Evolutionary conservation across 2,329 filamentous ascomycete species (phyloP), one percentile per base, ranked within the genome.

Genomic region (Fusarium tuaranense): DNA sequence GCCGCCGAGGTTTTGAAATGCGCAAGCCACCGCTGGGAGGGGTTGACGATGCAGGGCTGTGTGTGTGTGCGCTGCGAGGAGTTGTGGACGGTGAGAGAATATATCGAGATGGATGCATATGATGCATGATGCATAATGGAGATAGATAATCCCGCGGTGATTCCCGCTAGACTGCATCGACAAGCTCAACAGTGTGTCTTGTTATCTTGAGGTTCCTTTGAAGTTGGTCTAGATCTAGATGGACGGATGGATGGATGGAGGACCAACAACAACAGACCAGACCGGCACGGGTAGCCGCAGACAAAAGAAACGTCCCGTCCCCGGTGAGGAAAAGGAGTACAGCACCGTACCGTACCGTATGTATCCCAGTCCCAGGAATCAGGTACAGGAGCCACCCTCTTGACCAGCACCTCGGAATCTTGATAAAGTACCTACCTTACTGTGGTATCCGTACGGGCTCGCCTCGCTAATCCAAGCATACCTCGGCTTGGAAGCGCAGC

Each of bases 11-110:
- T 68, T 55, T 34, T 34, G 61, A 36, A 34, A 32, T 58, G 41
- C 61, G 62, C 66, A 68, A 75, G 68, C 67, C 64, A 73, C 65
- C 65, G 51, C 44, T 34, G 25, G 14, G 39, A 41, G 34, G 48
- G 38, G 32, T 32, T 65, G 38, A 66, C 14, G 58, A 32, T 46
- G 27, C 14, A 38, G 34, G 57, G 36, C 22, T 32, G 34, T 30
- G 38, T 32, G 14, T 32, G 34, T 30, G 38, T 30, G 16, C 18
- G 16, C 27, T 13, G 32, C 13, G 34, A 38, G 32, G 55, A 59
- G 58, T 62, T 63, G 41, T 39, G 32, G 34, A 41, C 22, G 34
- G 57, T 41, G 57, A 63, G 41, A 48, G 60, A 44, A 51, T 46
- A 38, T 63, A 51, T 51, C 39, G 59, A 48, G 41, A 30, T 36